Evolutionary conservation across 2,329 filamentous ascomycete genomes (phyloP), one percentile per base, ranked within the genome.

Genomic region (Pseudopyricularia javanii): DNA sequence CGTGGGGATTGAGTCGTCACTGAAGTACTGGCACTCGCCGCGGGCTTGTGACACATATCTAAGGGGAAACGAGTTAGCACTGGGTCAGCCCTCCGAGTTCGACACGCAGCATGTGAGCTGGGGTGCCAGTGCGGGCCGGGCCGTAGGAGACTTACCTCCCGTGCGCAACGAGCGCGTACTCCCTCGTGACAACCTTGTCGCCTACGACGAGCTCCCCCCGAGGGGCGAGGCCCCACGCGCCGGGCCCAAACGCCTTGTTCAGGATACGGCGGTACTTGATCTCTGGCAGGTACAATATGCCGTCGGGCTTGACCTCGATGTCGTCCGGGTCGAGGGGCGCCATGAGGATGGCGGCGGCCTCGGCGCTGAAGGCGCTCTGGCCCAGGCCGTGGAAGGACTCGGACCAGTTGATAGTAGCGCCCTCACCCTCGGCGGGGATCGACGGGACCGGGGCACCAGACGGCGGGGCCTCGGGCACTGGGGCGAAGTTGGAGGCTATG

Each of bases 241-340:
- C 93, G 0, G 93, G 93, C 0, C 93, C 91, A 70, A 98, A 98
- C 0, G 90, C 89, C 62, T 76, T 74, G 67, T 97, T 96, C 61
- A 98, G 70, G 58, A 95, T 91, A 57, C 91, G 76, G 47, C 93
- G 76, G 71, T 98, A 98, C 72, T 97, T 96, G 74, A 98, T 97
- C 75, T 98, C 93, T 12, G 93, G 93, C 54, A 98, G 74, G 67
- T 97, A 98, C 55, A 97, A 74, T 60, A 98, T 91, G 33, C 93
- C 93, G 71, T 98, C 93, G 32, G 93, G 91, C 74, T 98, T 98
- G 65, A 98, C 86, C 73, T 98, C 93, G 53, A 98, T 83, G 68
- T 97, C 91, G 49, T 83, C 77, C 0, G 78, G 70, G 52, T 81
- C 71, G 12, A 95, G 66, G 2, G 83, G 82, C 54, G 79, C 74